Evolutionary conservation across 805 yeast genomes (phyloP).

Genomic region (Starmerella sp.): DNA sequence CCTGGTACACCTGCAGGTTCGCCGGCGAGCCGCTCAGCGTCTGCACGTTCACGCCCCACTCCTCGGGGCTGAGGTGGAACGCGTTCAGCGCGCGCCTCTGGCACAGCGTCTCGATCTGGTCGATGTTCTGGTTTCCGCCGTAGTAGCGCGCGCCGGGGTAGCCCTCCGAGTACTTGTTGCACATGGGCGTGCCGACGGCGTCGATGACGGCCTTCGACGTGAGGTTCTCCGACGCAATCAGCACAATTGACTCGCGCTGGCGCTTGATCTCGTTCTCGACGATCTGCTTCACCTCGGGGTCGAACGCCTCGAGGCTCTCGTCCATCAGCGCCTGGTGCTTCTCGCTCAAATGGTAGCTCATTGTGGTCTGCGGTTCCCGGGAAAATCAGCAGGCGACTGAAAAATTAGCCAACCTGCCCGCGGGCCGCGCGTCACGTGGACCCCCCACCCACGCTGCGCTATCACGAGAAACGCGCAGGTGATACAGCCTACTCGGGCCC

Average conservation of each 20-base stretch:
- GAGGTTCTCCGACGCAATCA: slow-evolving; percentile 95
- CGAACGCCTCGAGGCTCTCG: slow-evolving; percentile 22
- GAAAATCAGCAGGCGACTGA: background rate
- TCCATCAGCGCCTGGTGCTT: slow-evolving; percentile 26
- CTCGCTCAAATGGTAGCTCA: slow-evolving; percentile 26
- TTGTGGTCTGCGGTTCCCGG: background rate
- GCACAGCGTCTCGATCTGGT: slow-evolving; percentile 83
- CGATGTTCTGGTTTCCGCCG: slow-evolving; percentile 97
- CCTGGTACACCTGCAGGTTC: slow-evolving; percentile 91
- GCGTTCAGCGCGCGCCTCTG: slow-evolving; percentile 91
- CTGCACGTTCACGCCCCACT: slow-evolving; percentile 98
- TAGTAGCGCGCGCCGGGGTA: slow-evolving; percentile 98
- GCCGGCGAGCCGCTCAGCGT: slow-evolving; percentile 97
- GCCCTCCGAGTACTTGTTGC: slow-evolving; percentile 97
- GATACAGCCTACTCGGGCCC: background rate
- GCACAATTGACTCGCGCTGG: slow-evolving; percentile 85
- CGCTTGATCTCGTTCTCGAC: slow-evolving; percentile 66
- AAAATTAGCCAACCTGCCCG: background rate
- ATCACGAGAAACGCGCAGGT: background rate
- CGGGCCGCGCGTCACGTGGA: background rate
- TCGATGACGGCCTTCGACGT: slow-evolving; percentile 94
- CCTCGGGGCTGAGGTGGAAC: slow-evolving; percentile 61
- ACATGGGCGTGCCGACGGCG: slow-evolving; percentile 94
- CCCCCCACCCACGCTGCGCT: background rate
- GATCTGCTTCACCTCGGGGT: slow-evolving; percentile 35